Conservation (phyloP, 75 land plant species). For the Cunninghamia lanceolata region DNA sequence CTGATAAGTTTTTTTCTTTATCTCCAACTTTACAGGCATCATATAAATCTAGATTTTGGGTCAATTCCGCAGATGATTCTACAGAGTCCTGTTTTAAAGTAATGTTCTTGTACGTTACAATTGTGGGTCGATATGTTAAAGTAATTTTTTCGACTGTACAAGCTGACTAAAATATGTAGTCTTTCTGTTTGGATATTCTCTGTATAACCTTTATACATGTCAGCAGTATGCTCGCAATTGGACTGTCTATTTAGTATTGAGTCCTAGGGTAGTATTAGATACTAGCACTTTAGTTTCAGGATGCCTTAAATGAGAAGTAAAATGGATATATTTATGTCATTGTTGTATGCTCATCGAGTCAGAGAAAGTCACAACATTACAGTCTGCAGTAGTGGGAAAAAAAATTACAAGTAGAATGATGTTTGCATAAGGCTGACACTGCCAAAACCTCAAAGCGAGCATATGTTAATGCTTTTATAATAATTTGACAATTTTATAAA, state of each 20-base stretch:
- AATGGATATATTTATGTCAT: neutral
- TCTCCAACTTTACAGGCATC: neutral
- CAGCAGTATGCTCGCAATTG: neutral
- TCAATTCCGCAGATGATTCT: neutral
- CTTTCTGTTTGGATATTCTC: neutral
- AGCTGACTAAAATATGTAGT: neutral
- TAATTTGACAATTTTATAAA: neutral
- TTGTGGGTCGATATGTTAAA: neutral
- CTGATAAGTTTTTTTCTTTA: neutral
- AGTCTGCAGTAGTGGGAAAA: neutral
- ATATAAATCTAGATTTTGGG: neutral
- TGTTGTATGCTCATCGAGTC: neutral
- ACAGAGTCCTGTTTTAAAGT: neutral
- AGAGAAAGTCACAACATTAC: neutral
- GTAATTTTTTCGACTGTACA: neutral
- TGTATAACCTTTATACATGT: neutral
- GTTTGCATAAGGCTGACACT: neutral
- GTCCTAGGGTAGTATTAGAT: neutral
- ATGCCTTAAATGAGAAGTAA: neutral
- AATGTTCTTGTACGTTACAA: neutral
- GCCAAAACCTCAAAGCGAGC: neutral
- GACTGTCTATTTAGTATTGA: slow-evolving; percentile 1
- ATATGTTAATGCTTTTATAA: neutral
- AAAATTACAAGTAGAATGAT: neutral
- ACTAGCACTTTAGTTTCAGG: neutral